These are phyloP conservation scores for Backusella australiensis DNA, from an alignment of 192 early-diverging fungal species.

Conservation along the genomic window DNA sequence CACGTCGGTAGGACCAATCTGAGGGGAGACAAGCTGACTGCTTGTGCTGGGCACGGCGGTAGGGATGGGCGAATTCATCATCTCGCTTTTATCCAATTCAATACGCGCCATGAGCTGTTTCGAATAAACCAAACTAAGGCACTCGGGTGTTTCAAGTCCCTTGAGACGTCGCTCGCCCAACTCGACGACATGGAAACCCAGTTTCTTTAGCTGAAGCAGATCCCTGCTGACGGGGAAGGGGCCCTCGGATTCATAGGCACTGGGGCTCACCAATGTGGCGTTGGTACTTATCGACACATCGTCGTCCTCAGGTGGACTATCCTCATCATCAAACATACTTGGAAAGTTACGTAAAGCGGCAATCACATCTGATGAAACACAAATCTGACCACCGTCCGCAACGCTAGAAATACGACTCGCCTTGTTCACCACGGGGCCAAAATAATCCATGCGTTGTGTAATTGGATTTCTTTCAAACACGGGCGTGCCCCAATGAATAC, in stretches of 20 bases:
- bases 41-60: neutral
- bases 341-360: conserved; percentile 27
- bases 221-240: conserved; percentile 18
- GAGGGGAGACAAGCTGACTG: neutral
- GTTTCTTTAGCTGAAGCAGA: conserved; percentile 47
- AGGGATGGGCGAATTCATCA: conserved; percentile 15
- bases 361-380: conserved; percentile 78
- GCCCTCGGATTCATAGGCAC: neutral
- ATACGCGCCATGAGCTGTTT: conserved; percentile 42
- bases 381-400: conserved; percentile 91
- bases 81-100: conserved; percentile 38
- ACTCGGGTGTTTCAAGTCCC: conserved; percentile 87
- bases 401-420: conserved; percentile 80
- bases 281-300: neutral
- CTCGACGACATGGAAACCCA: conserved; percentile 66
- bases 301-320: neutral
- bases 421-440: conserved; percentile 91
- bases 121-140: conserved; percentile 70
- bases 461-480: conserved; percentile 86
- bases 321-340: conserved; percentile 19
- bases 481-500: conserved; percentile 88
- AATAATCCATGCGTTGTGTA: conserved; percentile 97
- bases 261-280: neutral
- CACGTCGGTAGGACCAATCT: neutral
- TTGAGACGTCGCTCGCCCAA: conserved; percentile 84